Percentiles rank a stretch among this genome's conserved stretches.
phyloP scores from a whole-genome alignment of 345 rosid species.

The Populus alba region DNA sequence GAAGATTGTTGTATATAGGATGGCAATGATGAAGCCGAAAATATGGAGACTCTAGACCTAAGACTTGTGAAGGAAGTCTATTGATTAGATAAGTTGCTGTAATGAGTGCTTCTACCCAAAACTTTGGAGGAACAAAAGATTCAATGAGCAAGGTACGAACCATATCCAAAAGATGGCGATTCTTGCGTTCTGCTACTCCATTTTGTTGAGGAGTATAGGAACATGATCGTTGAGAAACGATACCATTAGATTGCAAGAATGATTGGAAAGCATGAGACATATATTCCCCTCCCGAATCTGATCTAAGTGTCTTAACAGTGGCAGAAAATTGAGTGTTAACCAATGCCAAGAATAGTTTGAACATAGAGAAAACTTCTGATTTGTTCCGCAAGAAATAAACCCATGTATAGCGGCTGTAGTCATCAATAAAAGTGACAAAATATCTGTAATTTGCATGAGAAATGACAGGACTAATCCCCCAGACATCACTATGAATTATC shows the following conservation, averaged over 20 bases:
- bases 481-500: too few species aligned
- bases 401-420: too few species aligned
- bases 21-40: not conserved
- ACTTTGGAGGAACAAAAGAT: not conserved
- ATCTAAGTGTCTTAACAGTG: not conserved
- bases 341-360: not conserved
- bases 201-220: slow-evolving; percentile 4
- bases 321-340: not conserved
- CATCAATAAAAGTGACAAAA: not conserved
- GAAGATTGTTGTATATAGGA: not conserved
- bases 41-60: not conserved
- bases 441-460: too few species aligned
- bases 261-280: not conserved
- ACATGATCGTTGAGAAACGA: not conserved
- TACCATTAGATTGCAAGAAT: not conserved
- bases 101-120: not conserved
- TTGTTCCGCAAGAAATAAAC: not conserved
- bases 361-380: not conserved
- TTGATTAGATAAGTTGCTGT: not conserved
- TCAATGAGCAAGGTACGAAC: not conserved
- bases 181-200: not conserved
- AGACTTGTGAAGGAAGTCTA: not conserved
- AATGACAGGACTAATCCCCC: too few species aligned
- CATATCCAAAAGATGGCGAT: not conserved
- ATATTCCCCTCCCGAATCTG: not conserved